Evolutionary conservation across 179 eudicot species (phyloP), one percentile per base, ranked within the genome.

Genomic region (Kewa caespitosa): DNA sequence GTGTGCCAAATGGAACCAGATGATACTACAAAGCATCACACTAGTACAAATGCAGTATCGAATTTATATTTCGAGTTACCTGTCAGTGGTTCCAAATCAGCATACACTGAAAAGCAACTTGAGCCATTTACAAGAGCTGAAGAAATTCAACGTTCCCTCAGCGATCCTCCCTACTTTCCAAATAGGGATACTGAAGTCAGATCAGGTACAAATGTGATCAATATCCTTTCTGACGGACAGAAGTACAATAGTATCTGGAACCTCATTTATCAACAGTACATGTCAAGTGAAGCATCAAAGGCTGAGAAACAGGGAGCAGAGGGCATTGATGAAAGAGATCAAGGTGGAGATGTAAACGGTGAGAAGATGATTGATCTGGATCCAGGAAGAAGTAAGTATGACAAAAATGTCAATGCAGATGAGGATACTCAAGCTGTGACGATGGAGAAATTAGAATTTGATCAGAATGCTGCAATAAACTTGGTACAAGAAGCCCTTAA

Each of bases 181-280:
- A 81, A 54, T 32, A 57, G 39, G 34, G 74, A 76, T 72, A 70
- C 85, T 38, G 82, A 81, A 61, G 42, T 41, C 55, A 27, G 74
- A 39, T 22, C 70, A 43, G 61, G 66, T 62, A 72, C 69, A 38
- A 81, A 74, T 67, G 78, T 64, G 66, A 62, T 69, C 79, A 80
- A 77, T 39, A 52, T 80, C 37, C 75, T 76, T 48, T 76, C 88
- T 54, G 87, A 86, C 78, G 80, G 84, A 76, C 83, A 72, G 69
- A 94, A 88, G 78, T 88, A 86, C 59, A 80, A 87, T 76, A 91
- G 88, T 81, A 89, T 95, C 80, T 95, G 99, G 99, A 83, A 81
- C 52, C 76, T 91, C 72, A 87, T 95, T 60, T 89, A 93, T 78
- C 87, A 86, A 64, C 91, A 91, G 66, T 81, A 85, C 81, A 74